These are phyloP conservation scores for Hericium coralloides DNA, from an alignment of 768 basidiomycete genomes.

Conservation along the genomic window DNA sequence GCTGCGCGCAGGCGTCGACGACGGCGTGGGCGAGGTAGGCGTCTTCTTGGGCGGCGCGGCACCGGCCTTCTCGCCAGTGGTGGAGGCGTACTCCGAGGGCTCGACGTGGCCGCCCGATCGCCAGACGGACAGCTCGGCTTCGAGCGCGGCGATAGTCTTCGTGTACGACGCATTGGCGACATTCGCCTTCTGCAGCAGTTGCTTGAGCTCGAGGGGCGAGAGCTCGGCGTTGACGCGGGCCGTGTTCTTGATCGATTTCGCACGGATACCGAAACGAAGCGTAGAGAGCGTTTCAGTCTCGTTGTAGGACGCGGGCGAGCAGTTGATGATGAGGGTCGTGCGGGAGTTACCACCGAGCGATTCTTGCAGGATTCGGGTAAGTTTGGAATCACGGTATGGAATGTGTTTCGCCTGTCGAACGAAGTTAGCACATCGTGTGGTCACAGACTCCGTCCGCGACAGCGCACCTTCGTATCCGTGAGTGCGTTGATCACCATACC, in stretches of 20 bases:
- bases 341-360: slow-evolving; percentile 93
- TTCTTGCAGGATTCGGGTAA: slow-evolving; percentile 98
- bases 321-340: slow-evolving; percentile 98
- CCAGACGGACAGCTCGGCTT: slow-evolving; percentile 89
- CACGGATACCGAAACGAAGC: slow-evolving; percentile 98
- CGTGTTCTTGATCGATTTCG: slow-evolving; percentile 99
- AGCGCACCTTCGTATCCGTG: slow-evolving; percentile 84
- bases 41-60: slow-evolving; percentile 34
- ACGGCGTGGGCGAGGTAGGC: slow-evolving; percentile 53
- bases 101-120: slow-evolving; percentile 80
- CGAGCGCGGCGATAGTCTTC: slow-evolving; percentile 81
- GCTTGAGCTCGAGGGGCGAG: slow-evolving; percentile 93
- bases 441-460: background rate
- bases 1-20: slow-evolving; percentile 40
- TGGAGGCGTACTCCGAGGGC: slow-evolving; percentile 65
- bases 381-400: slow-evolving; percentile 97
- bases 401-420: slow-evolving; percentile 78
- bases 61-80: slow-evolving; percentile 48
- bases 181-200: slow-evolving; percentile 82
- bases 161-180: slow-evolving; percentile 75
- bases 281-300: slow-evolving; percentile 94
- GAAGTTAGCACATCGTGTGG: background rate
- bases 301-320: slow-evolving; percentile 96
- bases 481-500: slow-evolving; percentile 99
- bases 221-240: slow-evolving; percentile 98